Base-by-base conservation (phyloP, 345 rosid species). In the Theobroma cacao region DNA sequence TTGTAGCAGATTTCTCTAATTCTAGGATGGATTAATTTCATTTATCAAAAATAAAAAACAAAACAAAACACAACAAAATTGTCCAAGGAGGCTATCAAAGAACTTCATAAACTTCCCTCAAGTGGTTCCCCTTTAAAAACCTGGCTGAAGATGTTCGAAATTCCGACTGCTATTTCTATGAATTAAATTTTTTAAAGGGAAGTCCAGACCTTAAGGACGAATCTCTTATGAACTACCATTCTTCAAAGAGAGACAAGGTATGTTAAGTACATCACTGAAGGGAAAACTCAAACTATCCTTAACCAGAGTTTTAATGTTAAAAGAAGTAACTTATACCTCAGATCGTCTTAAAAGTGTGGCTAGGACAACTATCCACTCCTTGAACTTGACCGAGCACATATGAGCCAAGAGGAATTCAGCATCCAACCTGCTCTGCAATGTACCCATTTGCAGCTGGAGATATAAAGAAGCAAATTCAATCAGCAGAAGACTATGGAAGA, bases 371-470 rank as follows among this genome's bases (percentile, higher is more conserved):
- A 96, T 94, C 99, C 99, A 96, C 80, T 96, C 98, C 85, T 94
- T 96, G 85, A 94, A 96, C 88, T 96, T 96, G 56, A 94, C 97
- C 7, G 98, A 96, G 81, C 99, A 96, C 99, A 96, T 92, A 82
- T 96, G 97, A 81, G 98, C 97, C 89, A 96, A 81, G 60, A 96
- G 94, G 82, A 94, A 96, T 82, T 96, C 97, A 24, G 99, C 99
- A 82, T 91, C 99, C 80, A 96, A 76, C 81, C 94, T 87, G 85
- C 98, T 91, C 82, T 96, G 99, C 83, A 96, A 81, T n/a, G 85
- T 90, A 82, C 84, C 91, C 99, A 96, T 96, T 89, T 92, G 94
- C 84, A 96, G 94, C 99, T 94, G 95, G 73, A 77, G 58, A 47
- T 11, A 74, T 24, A 52, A 47, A 47, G 48, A 80, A 69, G 2